Base-by-base conservation (phyloP, 2,329 filamentous ascomycete species). In the Arthroderma uncinatum region DNA sequence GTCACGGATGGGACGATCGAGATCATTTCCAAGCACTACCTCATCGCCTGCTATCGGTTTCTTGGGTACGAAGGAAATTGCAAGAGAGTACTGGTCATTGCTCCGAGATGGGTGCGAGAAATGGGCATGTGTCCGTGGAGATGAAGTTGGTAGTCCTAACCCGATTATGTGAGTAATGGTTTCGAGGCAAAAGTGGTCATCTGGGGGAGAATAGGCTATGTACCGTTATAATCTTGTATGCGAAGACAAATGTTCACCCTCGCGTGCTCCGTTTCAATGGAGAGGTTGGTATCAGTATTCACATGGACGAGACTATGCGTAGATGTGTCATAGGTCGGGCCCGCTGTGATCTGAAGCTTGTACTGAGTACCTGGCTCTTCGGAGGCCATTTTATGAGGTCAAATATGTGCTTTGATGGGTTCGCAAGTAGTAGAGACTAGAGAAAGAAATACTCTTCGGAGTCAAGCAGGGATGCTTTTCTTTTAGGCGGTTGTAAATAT, bases 11-110 rank as follows among this genome's bases (percentile, higher is more conserved):
- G 93, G 89, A 54, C 87, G 82, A 67, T 95, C 91, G 68, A 97
- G 96, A 76, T 96, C 90, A 70, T 97, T 97, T 42, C 92, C 93
- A 65, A 95, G 95, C 56, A 96, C 83, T 2, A 98, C 77, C 61
- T 94, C 84, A 25, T 81, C 72, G 47, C 82, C 89, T 2, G 78
- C 77, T 57, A 95, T 83, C 36, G 71, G 71, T 30, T 74, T 65
- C 64, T 87, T 88, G n/a, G 86, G 88, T 0, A 80, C 83, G 70
- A 96, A 88, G 48, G 82, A 80, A 67, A 95, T 85, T 33, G 82
- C 79, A 65, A 97, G 89, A 64, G 84, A 88, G 76, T 96, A 96
- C 68, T 89, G 86, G 71, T 96, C 91, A 61, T 78, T 76, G 21
- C 74, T 76, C 69, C 95, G 90, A 16, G 81, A 78, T 4, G 84